Evolutionary conservation across 306 rosid genomes (phyloP).

Genomic region (Cucumis hystrix): DNA sequence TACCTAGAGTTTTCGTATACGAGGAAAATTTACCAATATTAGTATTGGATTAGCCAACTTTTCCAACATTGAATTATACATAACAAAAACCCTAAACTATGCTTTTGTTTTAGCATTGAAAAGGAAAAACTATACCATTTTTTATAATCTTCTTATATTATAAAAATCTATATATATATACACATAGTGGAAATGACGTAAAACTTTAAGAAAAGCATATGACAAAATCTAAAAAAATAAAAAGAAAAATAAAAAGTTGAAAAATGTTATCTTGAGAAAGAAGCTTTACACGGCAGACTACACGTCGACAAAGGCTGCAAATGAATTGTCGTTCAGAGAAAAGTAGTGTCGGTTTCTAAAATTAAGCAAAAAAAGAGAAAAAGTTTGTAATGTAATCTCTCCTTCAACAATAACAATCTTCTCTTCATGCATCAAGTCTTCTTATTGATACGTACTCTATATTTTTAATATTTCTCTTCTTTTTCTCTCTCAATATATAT

Average conservation of each 20-base stretch:
- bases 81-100: not conserved
- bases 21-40: not conserved
- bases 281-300: constrained; percentile 4
- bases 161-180: not conserved
- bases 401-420: too few relatives aligned
- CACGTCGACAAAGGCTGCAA: constrained; percentile 4
- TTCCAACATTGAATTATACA: not conserved
- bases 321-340: not conserved
- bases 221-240: not conserved
- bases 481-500: not conserved
- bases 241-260: not conserved
- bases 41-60: not conserved
- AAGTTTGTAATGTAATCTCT: not conserved
- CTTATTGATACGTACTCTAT: not conserved
- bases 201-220: not conserved
- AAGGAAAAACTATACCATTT: not conserved
- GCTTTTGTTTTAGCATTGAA: not conserved
- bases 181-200: constrained; percentile 1
- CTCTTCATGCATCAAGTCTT: not conserved
- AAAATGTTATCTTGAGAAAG: not conserved
- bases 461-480: not conserved
- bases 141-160: not conserved
- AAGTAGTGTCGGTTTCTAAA: not conserved
- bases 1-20: not conserved
- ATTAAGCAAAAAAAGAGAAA: not conserved